Conservation (phyloP, 345 rosid species). For the Raphanus raphanistrum region DNA sequence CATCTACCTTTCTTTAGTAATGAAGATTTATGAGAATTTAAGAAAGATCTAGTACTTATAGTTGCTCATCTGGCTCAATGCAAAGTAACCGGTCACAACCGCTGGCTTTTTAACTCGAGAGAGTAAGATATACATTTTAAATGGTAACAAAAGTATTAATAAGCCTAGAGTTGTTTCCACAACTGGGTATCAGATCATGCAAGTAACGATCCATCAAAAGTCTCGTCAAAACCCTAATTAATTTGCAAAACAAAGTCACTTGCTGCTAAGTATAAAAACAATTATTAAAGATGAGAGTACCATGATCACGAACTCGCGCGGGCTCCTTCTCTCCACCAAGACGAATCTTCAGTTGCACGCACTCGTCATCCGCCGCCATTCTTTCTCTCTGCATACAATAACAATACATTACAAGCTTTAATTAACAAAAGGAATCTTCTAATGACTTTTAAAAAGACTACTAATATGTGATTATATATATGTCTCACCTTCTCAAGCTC, state of each 20-base stretch:
- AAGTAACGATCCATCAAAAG: not conserved
- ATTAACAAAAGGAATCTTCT: not conserved
- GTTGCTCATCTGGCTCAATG: too few relatives aligned
- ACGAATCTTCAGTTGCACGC: conserved; percentile 43
- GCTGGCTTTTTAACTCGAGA: not conserved
- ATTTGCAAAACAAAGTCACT: too few relatives aligned
- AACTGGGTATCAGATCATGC: not conserved
- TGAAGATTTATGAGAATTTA: not conserved
- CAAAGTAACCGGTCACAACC: not conserved
- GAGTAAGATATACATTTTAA: not conserved
- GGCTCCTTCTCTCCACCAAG: conserved; percentile 62
- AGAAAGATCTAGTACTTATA: not conserved
- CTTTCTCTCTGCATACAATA: not conserved
- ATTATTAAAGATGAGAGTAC: conserved; percentile 32
- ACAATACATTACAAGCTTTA: not conserved
- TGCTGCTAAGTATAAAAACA: not conserved
- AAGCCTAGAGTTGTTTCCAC: conserved; percentile 1
- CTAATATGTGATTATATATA: too few relatives aligned
- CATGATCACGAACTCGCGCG: conserved; percentile 54
- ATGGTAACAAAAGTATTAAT: not conserved
- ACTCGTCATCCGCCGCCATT: not conserved
- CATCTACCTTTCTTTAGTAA: not conserved
- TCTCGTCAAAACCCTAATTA: not conserved
- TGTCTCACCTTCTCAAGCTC: conserved; percentile 17
- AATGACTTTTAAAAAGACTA: too few relatives aligned